Percentiles rank a stretch among this genome's conserved stretches.
These are phyloP conservation scores for Cercospora brassicicola DNA, from an alignment of 2,329 filamentous ascomycete genomes.

Conservation along the genomic window DNA sequence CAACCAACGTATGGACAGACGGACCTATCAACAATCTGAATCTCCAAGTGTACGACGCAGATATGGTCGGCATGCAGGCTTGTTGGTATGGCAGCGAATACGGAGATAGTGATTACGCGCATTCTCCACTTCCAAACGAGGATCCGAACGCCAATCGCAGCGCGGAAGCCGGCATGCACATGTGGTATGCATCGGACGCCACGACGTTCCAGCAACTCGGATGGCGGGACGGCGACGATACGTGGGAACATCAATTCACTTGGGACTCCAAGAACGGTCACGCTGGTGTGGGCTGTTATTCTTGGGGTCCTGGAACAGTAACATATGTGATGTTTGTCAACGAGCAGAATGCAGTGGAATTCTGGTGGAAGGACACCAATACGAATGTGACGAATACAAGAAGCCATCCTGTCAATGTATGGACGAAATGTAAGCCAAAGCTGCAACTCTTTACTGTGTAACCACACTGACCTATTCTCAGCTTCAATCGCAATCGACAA, in stretches of 20 bases:
- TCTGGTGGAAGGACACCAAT: conserved; percentile 50
- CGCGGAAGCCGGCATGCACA: conserved; percentile 44
- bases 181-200: conserved; percentile 47
- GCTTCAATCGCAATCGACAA: conserved; percentile 37
- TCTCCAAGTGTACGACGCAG: conserved; percentile 35
- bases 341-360: conserved; percentile 41
- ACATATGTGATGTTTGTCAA: conserved; percentile 50
- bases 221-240: conserved; percentile 43
- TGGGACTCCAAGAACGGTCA: conserved; percentile 47
- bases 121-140: conserved; percentile 39
- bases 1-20: conserved; percentile 42
- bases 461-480: neutral
- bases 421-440: conserved; percentile 35
- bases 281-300: conserved; percentile 36
- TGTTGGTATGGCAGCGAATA: conserved; percentile 44
- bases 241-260: conserved; percentile 41
- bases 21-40: conserved; percentile 40
- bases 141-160: conserved; percentile 32
- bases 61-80: conserved; percentile 42
- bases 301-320: conserved; percentile 33
- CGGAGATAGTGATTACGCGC: conserved; percentile 42
- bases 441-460: neutral
- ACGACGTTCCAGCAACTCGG: conserved; percentile 45
- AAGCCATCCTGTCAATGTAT: conserved; percentile 45
- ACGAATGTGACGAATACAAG: conserved; percentile 34